phyloP scores from a whole-genome alignment of 2,329 filamentous ascomycete genomes.

The Alternaria brassicicola region DNA sequence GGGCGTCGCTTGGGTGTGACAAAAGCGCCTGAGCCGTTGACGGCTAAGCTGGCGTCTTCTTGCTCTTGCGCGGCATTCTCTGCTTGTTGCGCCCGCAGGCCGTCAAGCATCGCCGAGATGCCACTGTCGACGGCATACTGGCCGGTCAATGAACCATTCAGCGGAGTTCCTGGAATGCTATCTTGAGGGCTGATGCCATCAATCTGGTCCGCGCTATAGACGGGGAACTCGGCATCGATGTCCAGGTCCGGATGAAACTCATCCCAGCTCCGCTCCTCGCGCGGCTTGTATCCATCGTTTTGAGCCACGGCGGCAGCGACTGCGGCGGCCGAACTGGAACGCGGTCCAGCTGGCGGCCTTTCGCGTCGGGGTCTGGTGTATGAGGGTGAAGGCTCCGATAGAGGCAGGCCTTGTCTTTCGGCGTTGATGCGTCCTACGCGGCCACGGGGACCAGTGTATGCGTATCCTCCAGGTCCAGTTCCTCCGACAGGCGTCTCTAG shows the following conservation, averaged over 20 bases:
- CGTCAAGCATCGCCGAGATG: constrained; percentile 43
- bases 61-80: constrained; percentile 29
- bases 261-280: constrained; percentile 96
- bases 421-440: constrained; percentile 60
- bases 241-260: constrained; percentile 97
- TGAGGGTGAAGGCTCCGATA: constrained; percentile 56
- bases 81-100: constrained; percentile 42
- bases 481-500: constrained; percentile 63
- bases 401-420: constrained; percentile 48
- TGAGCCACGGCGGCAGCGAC: constrained; percentile 87
- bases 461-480: constrained; percentile 57
- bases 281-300: constrained; percentile 94
- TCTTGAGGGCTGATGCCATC: constrained; percentile 67
- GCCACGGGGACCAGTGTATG: constrained; percentile 60
- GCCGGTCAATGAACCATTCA: constrained; percentile 31
- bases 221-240: constrained; percentile 78
- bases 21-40: constrained; percentile 27
- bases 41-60: constrained; percentile 16
- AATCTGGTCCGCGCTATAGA: constrained; percentile 83
- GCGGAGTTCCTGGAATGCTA: constrained; percentile 56
- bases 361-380: constrained; percentile 47
- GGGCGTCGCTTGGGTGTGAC: constrained; percentile 62
- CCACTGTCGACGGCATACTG: constrained; percentile 46
- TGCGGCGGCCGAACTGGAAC: constrained; percentile 85
- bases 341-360: constrained; percentile 60